Evolutionary conservation across 352 stramenopile species (phyloP).

Genomic region (Globisporangium paroecandrum): DNA sequence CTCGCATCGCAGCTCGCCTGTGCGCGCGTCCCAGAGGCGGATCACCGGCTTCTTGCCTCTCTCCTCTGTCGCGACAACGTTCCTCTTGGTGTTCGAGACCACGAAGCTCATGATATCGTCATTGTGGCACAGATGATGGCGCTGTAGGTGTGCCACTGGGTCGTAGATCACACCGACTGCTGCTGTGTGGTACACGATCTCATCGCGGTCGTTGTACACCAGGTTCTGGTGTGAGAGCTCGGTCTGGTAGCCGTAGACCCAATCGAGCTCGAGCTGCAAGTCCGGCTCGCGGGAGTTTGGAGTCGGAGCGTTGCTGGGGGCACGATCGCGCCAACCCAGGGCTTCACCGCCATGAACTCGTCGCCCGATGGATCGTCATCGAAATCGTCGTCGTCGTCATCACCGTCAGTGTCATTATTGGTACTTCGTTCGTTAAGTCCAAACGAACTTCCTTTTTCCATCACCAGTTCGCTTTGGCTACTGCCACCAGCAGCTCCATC

Average conservation of each 20-base stretch:
- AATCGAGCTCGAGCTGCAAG: slow-evolving; percentile 69
- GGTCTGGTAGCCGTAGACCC: slow-evolving; percentile 81
- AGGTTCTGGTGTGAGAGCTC: slow-evolving; percentile 79
- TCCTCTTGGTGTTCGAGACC: slow-evolving; percentile 44
- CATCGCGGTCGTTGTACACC: slow-evolving; percentile 57
- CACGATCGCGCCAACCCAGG: slow-evolving; percentile 83
- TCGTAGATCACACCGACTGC: slow-evolving; percentile 85
- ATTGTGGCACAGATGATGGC: slow-evolving; percentile 73
- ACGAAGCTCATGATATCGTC: slow-evolving; percentile 88
- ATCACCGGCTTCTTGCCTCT: slow-evolving; percentile 70
- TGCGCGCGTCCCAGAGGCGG: slow-evolving; percentile 83
- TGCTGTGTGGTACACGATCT: slow-evolving; percentile 88
- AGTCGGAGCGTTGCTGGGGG: slow-evolving; percentile 65
- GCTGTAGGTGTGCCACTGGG: slow-evolving; percentile 64
- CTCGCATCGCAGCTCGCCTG: slow-evolving; percentile 54
- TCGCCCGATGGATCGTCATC: slow-evolving; percentile 48
- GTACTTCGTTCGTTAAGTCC: neutral
- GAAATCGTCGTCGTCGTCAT: slow-evolving; percentile 13
- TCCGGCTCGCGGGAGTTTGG: slow-evolving; percentile 64
- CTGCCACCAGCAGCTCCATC: slow-evolving; percentile 14
- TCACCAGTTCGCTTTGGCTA: slow-evolving; percentile 9
- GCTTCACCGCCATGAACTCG: slow-evolving; percentile 90
- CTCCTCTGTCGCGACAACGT: slow-evolving; percentile 87
- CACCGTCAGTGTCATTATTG: slow-evolving; percentile 16
- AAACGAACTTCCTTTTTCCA: slow-evolving; percentile 7